Evolutionary conservation across 2,329 filamentous ascomycete genomes (phyloP).

Genomic region (Magnaporthales sp.): DNA sequence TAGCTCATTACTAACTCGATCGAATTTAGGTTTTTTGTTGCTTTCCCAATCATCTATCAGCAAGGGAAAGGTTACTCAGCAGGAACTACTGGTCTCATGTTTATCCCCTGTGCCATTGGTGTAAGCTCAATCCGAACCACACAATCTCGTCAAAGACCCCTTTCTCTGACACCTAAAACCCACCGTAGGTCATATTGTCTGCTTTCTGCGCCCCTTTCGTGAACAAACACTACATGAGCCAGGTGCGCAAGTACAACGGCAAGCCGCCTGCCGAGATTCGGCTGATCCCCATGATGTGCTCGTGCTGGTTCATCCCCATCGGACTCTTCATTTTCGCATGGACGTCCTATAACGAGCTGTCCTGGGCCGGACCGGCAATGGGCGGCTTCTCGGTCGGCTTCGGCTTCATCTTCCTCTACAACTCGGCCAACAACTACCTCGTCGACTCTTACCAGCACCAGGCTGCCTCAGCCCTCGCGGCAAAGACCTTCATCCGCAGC

Average conservation of each 20-base stretch:
- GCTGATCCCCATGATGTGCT: slow-evolving; percentile 74
- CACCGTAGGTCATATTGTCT: slow-evolving; percentile 41
- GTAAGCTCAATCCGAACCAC: slow-evolving; percentile 19
- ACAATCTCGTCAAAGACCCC: no score
- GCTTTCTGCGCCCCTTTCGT: slow-evolving; percentile 62
- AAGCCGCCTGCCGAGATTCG: slow-evolving; percentile 69
- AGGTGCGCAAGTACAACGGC: slow-evolving; percentile 55
- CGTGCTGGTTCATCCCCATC: slow-evolving; percentile 61
- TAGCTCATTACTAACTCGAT: neutral
- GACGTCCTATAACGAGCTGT: slow-evolving; percentile 54
- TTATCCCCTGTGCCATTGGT: slow-evolving; percentile 73
- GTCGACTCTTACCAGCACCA: slow-evolving; percentile 56
- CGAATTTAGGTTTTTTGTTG: slow-evolving; percentile 27
- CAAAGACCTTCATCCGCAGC: slow-evolving; percentile 70
- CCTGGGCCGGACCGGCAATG: slow-evolving; percentile 64
- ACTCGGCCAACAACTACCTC: slow-evolving; percentile 68
- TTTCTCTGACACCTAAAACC: neutral
- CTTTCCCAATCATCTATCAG: slow-evolving; percentile 64
- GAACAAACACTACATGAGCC: slow-evolving; percentile 70
- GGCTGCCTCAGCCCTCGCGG: slow-evolving; percentile 71
- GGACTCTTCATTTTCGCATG: slow-evolving; percentile 52
- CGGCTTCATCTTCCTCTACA: slow-evolving; percentile 79
- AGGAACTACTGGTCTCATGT: slow-evolving; percentile 73
- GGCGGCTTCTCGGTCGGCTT: slow-evolving; percentile 68
- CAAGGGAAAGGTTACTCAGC: slow-evolving; percentile 71